These are phyloP conservation scores for Volvariella volvacea DNA, from an alignment of 1,284 basidiomycete genomes.

Conservation along the genomic window DNA sequence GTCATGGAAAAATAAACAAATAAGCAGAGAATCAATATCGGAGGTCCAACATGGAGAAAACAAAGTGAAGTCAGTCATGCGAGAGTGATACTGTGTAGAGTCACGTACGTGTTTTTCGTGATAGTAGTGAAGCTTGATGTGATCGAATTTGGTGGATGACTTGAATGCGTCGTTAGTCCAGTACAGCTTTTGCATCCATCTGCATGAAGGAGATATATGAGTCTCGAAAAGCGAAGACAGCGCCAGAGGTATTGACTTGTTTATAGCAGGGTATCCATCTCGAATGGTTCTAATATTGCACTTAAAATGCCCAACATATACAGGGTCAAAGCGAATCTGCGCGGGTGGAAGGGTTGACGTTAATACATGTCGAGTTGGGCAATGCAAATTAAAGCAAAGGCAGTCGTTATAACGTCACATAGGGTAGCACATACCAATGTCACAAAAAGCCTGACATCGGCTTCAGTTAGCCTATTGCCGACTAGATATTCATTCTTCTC, in stretches of 20 bases:
- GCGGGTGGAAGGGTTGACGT: not conserved
- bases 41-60: not conserved
- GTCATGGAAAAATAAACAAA: slow-evolving; percentile 7
- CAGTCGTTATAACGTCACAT: too few relatives aligned
- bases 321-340: slow-evolving; percentile 69
- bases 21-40: not conserved
- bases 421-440: slow-evolving; percentile 69
- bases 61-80: too few relatives aligned
- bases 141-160: slow-evolving; percentile 81
- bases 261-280: slow-evolving; percentile 75
- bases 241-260: slow-evolving; percentile 45
- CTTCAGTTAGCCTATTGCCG: slow-evolving; percentile 82
- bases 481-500: slow-evolving; percentile 78
- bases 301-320: slow-evolving; percentile 92
- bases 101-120: slow-evolving; percentile 47
- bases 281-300: slow-evolving; percentile 83
- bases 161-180: slow-evolving; percentile 90
- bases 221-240: too few relatives aligned
- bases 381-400: too few relatives aligned
- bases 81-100: too few relatives aligned
- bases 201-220: slow-evolving; percentile 18
- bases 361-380: too few relatives aligned
- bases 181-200: slow-evolving; percentile 86
- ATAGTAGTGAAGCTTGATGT: slow-evolving; percentile 85
- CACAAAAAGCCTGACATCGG: slow-evolving; percentile 87